These are phyloP conservation scores for Candida koratica DNA, from an alignment of 805 yeast species.

Conservation along the genomic window DNA sequence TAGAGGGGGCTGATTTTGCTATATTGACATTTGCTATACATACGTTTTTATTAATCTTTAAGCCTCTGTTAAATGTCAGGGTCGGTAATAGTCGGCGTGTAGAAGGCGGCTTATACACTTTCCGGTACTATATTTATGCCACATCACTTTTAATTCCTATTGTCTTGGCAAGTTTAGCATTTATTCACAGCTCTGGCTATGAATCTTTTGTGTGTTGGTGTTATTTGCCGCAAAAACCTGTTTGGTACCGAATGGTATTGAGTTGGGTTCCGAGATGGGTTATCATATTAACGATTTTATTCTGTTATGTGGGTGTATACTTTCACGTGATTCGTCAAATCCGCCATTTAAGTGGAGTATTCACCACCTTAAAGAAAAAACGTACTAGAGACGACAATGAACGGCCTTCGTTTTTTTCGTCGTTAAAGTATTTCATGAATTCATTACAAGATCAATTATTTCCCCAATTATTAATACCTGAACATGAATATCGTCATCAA, in stretches of 20 bases:
- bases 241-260: conserved; percentile 68
- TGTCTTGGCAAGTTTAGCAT: conserved; percentile 68
- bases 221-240: conserved; percentile 66
- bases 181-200: conserved; percentile 54
- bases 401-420: conserved; percentile 32
- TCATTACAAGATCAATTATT: conserved; percentile 21
- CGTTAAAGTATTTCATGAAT: conserved; percentile 26
- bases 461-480: conserved; percentile 30
- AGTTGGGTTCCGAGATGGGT: conserved; percentile 81
- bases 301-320: conserved; percentile 68
- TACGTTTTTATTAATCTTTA: conserved; percentile 68
- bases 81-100: conserved; percentile 30
- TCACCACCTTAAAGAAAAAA: conserved; percentile 28
- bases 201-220: conserved; percentile 69
- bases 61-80: conserved; percentile 47
- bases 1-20: conserved; percentile 84
- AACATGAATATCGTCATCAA: too few species aligned
- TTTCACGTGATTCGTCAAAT: conserved; percentile 65
- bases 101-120: conserved; percentile 72
- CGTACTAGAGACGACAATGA: conserved; percentile 12
- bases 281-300: conserved; percentile 57
- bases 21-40: conserved; percentile 81
- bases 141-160: conserved; percentile 58
- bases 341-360: conserved; percentile 48
- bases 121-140: conserved; percentile 55